Percentiles rank a stretch among this genome's conserved stretches.
These are phyloP conservation scores for Sclerotinia minor DNA, from an alignment of 2,329 filamentous ascomycete genomes.

Conservation along the genomic window DNA sequence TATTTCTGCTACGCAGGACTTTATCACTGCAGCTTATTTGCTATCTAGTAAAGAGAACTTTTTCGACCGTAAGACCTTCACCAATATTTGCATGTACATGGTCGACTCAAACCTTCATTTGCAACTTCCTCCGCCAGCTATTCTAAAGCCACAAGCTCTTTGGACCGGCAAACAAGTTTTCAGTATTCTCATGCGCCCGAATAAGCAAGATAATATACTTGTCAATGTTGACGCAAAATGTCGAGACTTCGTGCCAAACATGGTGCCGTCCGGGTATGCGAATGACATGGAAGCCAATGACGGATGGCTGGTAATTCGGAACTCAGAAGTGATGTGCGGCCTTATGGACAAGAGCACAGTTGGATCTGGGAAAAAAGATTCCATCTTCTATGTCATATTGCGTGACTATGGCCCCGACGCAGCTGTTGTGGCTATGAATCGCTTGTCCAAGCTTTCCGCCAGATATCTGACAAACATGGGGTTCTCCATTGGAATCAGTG, in stretches of 20 bases:
- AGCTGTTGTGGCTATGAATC: constrained; percentile 89
- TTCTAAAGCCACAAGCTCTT: constrained; percentile 79
- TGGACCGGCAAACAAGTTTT: constrained; percentile 99
- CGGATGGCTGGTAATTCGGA: constrained; percentile 87
- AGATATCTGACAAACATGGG: constrained; percentile 85
- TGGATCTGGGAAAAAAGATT: constrained; percentile 97
- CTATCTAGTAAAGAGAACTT: constrained; percentile 92
- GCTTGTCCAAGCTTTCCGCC: constrained; percentile 86
- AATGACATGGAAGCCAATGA: constrained; percentile 82
- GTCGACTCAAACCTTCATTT: constrained; percentile 75
- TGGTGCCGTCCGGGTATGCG: constrained; percentile 35
- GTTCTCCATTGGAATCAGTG: constrained; percentile 93
- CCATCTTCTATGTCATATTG: constrained; percentile 94
- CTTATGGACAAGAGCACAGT: constrained; percentile 97
- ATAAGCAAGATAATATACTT: constrained; percentile 75
- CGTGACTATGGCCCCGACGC: constrained; percentile 90
- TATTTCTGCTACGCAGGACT: constrained; percentile 98
- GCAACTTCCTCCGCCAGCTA: constrained; percentile 82
- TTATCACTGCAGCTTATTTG: constrained; percentile 92
- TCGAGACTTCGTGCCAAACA: constrained; percentile 69
- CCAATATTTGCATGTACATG: constrained; percentile 92
- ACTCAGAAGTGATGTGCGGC: constrained; percentile 97
- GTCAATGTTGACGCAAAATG: constrained; percentile 94
- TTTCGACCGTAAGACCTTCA: constrained; percentile 84
- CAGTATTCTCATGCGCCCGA: constrained; percentile 86